These are phyloP conservation scores for Claviceps sorghi DNA, from an alignment of 2,329 filamentous ascomycete genomes.

Conservation along the genomic window DNA sequence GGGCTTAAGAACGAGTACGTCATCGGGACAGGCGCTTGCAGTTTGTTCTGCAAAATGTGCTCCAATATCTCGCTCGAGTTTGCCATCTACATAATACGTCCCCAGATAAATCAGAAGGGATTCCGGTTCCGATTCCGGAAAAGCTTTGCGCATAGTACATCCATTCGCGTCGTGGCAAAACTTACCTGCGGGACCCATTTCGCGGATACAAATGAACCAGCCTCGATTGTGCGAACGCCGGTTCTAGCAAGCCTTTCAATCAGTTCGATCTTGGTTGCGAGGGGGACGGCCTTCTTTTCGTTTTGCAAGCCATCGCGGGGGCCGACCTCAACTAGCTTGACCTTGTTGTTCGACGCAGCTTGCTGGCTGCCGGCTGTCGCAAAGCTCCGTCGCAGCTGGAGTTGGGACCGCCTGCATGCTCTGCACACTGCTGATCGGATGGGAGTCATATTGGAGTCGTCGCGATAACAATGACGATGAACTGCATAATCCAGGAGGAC, in stretches of 20 bases:
- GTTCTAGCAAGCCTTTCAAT: conserved; percentile 54
- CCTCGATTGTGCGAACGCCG: conserved; percentile 61
- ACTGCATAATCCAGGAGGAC: not conserved
- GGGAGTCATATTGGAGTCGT: conserved; percentile 17
- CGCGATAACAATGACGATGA: not conserved
- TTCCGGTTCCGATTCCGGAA: not conserved
- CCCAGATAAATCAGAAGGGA: not conserved
- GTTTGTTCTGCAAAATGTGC: conserved; percentile 46
- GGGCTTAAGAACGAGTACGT: conserved; percentile 72
- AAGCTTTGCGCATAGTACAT: not conserved
- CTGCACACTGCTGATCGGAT: conserved; percentile 24
- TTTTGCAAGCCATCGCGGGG: conserved; percentile 81
- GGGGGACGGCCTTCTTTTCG: conserved; percentile 56
- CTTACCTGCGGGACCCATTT: conserved; percentile 71
- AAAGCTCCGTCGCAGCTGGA: conserved; percentile 20
- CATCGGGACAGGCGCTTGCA: conserved; percentile 39
- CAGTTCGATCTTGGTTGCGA: conserved; percentile 61
- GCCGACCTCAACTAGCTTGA: conserved; percentile 67
- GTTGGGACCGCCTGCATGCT: conserved; percentile 21
- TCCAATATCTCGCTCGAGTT: conserved; percentile 62
- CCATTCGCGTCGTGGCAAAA: not conserved
- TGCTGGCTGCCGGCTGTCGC: conserved; percentile 23
- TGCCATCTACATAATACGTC: conserved; percentile 45
- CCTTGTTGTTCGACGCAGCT: conserved; percentile 25
- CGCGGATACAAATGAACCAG: conserved; percentile 68